phyloP scores from a whole-genome alignment of 257 asterid species.

The Capsicum baccatum region DNA sequence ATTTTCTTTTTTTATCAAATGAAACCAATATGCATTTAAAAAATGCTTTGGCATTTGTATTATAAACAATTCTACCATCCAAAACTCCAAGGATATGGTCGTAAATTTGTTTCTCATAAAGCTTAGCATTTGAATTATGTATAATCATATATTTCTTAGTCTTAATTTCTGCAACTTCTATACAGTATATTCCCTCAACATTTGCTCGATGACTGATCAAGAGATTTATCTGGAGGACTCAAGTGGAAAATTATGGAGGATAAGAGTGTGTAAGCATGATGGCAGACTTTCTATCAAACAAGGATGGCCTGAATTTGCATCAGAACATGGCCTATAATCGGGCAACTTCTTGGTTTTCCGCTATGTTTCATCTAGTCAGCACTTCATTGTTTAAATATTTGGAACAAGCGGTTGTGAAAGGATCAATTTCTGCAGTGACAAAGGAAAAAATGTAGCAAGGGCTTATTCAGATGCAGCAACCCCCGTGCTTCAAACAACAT shows the following conservation, averaged over 20 bases:
- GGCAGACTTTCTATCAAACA: conserved; percentile 47
- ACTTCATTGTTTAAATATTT: conserved; percentile 54
- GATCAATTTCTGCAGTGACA: not conserved
- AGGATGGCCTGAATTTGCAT: conserved; percentile 61
- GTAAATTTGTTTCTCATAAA: no score
- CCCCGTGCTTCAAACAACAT: not conserved
- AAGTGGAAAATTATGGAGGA: conserved; percentile 46
- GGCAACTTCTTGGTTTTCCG: conserved; percentile 51
- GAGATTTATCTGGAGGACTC: conserved; percentile 56
- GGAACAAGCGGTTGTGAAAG: conserved; percentile 24
- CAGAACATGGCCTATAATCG: conserved; percentile 42
- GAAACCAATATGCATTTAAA: not conserved
- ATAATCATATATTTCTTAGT: not conserved
- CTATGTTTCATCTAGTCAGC: conserved; percentile 30
- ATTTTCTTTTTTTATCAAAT: no score
- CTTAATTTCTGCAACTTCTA: conserved; percentile 21
- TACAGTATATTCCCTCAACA: conserved; percentile 67
- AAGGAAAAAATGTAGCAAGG: conserved; percentile 25
- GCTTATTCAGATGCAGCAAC: conserved; percentile 12
- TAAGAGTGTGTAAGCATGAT: conserved; percentile 36
- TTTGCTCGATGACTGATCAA: conserved; percentile 40
- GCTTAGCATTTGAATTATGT: no score
- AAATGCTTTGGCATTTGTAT: not conserved
- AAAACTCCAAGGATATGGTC: not conserved
- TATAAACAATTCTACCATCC: not conserved